A percentile compares a stretch with the other conserved stretches of the same genome.
Evolutionary conservation across 306 rosid genomes (phyloP).

Genomic region (Ochetophila trinervis): DNA sequence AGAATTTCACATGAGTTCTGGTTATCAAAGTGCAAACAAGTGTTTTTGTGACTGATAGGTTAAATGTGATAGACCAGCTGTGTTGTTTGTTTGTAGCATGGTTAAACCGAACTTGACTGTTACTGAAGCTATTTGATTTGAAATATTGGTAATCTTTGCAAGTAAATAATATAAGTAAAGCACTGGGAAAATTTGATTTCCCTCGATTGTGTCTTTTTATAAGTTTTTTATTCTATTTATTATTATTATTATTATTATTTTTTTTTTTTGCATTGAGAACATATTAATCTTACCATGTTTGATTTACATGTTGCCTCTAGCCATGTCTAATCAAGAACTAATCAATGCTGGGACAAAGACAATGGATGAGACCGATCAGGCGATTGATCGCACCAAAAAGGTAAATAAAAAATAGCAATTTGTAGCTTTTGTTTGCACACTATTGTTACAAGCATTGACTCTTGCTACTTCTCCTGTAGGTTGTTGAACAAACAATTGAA

Average conservation of each 20-base stretch:
- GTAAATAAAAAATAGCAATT: constrained; percentile 32
- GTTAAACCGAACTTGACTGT: no score
- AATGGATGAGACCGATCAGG: constrained; percentile 98
- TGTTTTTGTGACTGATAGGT: no score
- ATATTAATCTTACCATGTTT: constrained; percentile 18
- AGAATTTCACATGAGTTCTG: no score
- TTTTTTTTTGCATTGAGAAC: constrained; percentile 1
- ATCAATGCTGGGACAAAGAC: constrained; percentile 69
- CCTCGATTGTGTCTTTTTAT: neutral
- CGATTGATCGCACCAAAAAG: constrained; percentile 83
- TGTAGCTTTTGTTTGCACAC: constrained; percentile 9
- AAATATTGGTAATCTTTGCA: no score
- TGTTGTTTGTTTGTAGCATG: no score
- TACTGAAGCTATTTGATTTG: no score
- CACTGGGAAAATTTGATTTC: neutral
- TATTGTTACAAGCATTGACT: constrained; percentile 25
- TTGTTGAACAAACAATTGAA: constrained; percentile 89
- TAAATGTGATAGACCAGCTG: no score
- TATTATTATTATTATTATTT: neutral
- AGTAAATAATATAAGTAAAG: no score
- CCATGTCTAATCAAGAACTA: constrained; percentile 97
- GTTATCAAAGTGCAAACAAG: no score
- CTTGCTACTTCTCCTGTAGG: constrained; percentile 41
- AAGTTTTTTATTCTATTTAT: neutral
- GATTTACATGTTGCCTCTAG: constrained; percentile 40